Conservation (phyloP, 1,139 yeast genomes). For the Saccharomyces hybrid region DNA sequence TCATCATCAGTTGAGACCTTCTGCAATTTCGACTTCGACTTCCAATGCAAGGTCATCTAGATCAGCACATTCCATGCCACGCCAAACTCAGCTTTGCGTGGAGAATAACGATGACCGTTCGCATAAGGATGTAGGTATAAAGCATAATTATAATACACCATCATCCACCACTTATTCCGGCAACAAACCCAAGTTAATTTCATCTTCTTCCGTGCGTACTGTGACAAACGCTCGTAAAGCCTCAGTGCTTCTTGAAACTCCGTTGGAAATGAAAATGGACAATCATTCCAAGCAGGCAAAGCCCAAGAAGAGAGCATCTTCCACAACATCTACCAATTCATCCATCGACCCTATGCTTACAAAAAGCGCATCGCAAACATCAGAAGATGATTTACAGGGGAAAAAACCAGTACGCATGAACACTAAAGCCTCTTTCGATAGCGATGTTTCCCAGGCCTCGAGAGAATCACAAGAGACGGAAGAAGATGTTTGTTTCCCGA, state of each 20-base stretch:
- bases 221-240: not conserved
- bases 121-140: not conserved
- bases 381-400: slow-evolving; percentile 1
- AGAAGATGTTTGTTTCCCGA: slow-evolving; percentile 96
- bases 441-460: slow-evolving; percentile 67
- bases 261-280: not conserved
- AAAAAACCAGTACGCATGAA: slow-evolving; percentile 10
- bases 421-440: slow-evolving; percentile 39
- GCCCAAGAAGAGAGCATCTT: slow-evolving; percentile 6
- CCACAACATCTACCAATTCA: slow-evolving; percentile 5
- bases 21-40: not conserved
- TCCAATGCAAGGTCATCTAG: slow-evolving; percentile 18
- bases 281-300: not conserved
- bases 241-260: not conserved
- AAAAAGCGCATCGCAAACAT: slow-evolving; percentile 9
- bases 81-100: slow-evolving; percentile 3
- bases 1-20: slow-evolving; percentile 2
- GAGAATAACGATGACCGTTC: not conserved
- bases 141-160: not conserved
- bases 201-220: not conserved
- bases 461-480: slow-evolving; percentile 80
- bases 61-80: slow-evolving; percentile 15
- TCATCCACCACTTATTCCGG: not conserved
- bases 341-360: slow-evolving; percentile 1
- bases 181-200: not conserved